These are phyloP conservation scores for Rhodotorula sp. DNA, from an alignment of 1,284 basidiomycete genomes.

Conservation along the genomic window DNA sequence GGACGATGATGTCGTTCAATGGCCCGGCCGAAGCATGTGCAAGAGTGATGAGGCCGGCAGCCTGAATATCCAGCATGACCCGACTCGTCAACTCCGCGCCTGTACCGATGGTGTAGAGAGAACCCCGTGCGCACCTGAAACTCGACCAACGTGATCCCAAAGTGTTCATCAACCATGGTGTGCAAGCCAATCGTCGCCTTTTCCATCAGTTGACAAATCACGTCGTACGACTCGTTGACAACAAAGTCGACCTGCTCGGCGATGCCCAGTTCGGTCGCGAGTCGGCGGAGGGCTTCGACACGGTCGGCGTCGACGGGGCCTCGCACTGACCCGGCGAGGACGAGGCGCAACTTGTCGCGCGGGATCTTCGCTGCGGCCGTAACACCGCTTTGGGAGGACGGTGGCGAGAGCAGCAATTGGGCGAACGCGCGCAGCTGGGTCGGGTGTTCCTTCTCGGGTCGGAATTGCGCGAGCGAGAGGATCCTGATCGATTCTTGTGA, in stretches of 20 bases:
- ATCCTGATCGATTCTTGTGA: constrained; percentile 63
- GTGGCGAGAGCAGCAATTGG: constrained; percentile 54
- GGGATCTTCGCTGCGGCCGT: no score
- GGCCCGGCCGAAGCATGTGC: constrained; percentile 93
- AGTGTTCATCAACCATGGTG: constrained; percentile 99
- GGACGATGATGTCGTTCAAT: constrained; percentile 83
- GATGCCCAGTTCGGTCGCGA: constrained; percentile 66
- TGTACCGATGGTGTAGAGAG: no score
- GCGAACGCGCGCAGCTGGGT: constrained; percentile 74
- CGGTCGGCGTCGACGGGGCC: constrained; percentile 72
- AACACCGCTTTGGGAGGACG: no score
- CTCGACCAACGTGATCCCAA: constrained; percentile 97
- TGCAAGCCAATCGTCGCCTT: constrained; percentile 80
- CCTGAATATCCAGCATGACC: constrained; percentile 55
- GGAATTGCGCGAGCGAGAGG: constrained; percentile 86
- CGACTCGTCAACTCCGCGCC: neutral
- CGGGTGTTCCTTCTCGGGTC: constrained; percentile 92
- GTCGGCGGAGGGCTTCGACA: constrained; percentile 61
- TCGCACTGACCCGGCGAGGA: constrained; percentile 80
- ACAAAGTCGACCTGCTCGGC: constrained; percentile 73
- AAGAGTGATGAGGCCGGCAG: constrained; percentile 88
- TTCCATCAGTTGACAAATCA: constrained; percentile 68
- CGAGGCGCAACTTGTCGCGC: constrained; percentile 55
- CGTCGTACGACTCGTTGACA: constrained; percentile 76
- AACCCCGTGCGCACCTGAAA: constrained; percentile 69